Conservation (phyloP, 306 rosid genomes). For the Hippophae rhamnoides region DNA sequence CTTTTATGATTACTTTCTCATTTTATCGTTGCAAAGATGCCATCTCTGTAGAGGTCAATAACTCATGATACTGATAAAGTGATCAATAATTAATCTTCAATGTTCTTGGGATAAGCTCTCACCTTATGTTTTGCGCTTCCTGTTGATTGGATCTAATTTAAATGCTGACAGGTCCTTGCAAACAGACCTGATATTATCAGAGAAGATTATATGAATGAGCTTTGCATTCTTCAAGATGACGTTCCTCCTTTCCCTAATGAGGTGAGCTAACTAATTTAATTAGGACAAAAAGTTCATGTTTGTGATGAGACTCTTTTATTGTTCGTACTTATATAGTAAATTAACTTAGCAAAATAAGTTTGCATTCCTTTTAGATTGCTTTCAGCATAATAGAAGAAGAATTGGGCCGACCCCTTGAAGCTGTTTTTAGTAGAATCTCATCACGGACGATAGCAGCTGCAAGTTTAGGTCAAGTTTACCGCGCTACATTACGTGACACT, state of each 20-base stretch:
- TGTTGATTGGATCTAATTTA: constrained; percentile 19
- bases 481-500: constrained; percentile 82
- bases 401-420: constrained; percentile 88
- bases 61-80: no score
- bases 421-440: constrained; percentile 80
- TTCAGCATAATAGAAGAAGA: constrained; percentile 88
- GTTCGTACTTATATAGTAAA: constrained; percentile 12
- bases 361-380: constrained; percentile 52
- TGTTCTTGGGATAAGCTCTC: not conserved
- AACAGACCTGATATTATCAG: constrained; percentile 95
- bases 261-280: constrained; percentile 30
- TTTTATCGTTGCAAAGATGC: no score
- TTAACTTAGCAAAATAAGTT: constrained; percentile 6
- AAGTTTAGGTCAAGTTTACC: constrained; percentile 97
- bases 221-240: constrained; percentile 97
- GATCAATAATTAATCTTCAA: not conserved
- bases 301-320: constrained; percentile 1
- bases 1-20: no score
- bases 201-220: constrained; percentile 99
- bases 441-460: constrained; percentile 96
- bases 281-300: constrained; percentile 9
- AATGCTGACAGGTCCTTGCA: constrained; percentile 79
- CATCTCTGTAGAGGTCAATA: no score
- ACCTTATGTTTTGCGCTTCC: not conserved
- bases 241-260: constrained; percentile 95